Conservation (phyloP, 2,329 filamentous ascomycete species). For the Truncatella angustata region DNA sequence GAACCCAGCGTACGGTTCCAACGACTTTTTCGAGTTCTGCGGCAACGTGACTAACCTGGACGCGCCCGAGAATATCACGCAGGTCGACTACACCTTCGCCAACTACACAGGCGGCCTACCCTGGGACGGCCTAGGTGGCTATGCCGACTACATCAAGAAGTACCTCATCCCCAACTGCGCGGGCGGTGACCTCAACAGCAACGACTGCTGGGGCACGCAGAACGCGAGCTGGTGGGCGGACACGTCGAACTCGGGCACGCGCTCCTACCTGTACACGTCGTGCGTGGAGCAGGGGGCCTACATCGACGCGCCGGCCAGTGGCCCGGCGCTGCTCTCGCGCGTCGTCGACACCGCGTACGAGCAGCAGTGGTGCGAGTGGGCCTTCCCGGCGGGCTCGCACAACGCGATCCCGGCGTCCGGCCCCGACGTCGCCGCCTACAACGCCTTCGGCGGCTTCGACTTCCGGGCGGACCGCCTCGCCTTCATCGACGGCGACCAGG, state of each 20-base stretch:
- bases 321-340: conserved; percentile 45
- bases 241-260: conserved; percentile 34
- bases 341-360: conserved; percentile 47
- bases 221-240: conserved; percentile 42
- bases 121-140: conserved; percentile 50
- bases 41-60: conserved; percentile 47
- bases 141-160: conserved; percentile 49
- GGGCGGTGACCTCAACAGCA: conserved; percentile 37
- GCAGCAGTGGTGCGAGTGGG: conserved; percentile 55
- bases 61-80: conserved; percentile 39
- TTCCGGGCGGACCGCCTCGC: conserved; percentile 45
- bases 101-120: conserved; percentile 47
- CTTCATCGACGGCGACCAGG: conserved; percentile 49
- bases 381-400: conserved; percentile 44
- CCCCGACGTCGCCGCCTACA: conserved; percentile 41
- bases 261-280: conserved; percentile 50
- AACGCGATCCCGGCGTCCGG: conserved; percentile 40
- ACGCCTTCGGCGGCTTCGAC: conserved; percentile 45
- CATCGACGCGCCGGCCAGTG: conserved; percentile 41
- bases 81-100: conserved; percentile 42
- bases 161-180: conserved; percentile 40
- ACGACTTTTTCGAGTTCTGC: conserved; percentile 53
- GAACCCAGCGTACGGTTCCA: conserved; percentile 34
- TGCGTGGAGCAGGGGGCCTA: conserved; percentile 49
- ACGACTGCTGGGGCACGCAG: conserved; percentile 42